Evolutionary conservation across 345 rosid species (phyloP).

Genomic region (Eucalyptus victrix): DNA sequence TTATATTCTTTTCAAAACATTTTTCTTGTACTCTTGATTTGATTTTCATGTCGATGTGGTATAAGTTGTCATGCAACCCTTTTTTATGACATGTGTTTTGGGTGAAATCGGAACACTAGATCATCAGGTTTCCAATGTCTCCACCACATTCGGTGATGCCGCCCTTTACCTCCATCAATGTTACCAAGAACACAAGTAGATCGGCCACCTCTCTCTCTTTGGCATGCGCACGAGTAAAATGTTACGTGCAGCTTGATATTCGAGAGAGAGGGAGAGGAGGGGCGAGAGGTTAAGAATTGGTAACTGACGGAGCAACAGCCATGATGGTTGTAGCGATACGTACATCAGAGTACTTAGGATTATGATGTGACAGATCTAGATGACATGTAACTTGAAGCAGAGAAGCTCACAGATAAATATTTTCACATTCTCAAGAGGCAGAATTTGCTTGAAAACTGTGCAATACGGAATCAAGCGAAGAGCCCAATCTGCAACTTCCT

Average conservation of each 20-base stretch:
- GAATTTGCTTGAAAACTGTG: not conserved
- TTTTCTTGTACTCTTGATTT: too few relatives aligned
- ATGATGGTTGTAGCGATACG: too few relatives aligned
- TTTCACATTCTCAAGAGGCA: not conserved
- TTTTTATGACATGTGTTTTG: rapidly evolving
- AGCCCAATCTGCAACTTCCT: not conserved
- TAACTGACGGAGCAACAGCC: too few relatives aligned
- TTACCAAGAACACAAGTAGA: not conserved
- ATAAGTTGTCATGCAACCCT: too few relatives aligned
- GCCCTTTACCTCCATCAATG: not conserved
- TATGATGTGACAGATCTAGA: rapidly evolving
- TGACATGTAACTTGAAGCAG: not conserved
- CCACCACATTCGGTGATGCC: rapidly evolving
- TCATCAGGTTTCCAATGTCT: not conserved
- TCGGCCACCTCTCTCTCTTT: not conserved
- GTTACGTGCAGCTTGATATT: not conserved
- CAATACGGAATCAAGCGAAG: not conserved
- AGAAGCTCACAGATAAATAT: not conserved
- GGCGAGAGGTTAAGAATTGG: not conserved
- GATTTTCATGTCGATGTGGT: not conserved
- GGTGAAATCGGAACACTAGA: not conserved
- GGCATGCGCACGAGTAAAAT: not conserved
- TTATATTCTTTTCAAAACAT: too few relatives aligned
- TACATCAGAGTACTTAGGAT: too few relatives aligned
- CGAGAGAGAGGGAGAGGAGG: not conserved